phyloP scores from a whole-genome alignment of 2,329 filamentous ascomycete genomes.

The Epichloe hybrida region DNA sequence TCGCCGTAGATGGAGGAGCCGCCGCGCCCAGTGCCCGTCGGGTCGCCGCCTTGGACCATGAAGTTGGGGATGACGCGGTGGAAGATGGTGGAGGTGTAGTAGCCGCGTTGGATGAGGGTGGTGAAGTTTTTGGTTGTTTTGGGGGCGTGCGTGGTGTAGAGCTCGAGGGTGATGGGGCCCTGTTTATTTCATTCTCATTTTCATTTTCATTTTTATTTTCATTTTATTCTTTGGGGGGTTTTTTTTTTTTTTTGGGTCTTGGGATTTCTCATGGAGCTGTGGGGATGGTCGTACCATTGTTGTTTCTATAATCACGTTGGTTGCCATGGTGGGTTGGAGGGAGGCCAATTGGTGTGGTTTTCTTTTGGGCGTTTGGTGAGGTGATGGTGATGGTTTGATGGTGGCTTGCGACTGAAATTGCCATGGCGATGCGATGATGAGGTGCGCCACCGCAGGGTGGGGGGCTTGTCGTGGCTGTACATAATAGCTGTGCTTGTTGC shows the following conservation, averaged over 20 bases:
- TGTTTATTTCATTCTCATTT: conserved; percentile 19
- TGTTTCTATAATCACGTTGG: conserved; percentile 69
- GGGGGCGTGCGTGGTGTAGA: conserved; percentile 81
- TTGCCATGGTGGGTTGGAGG: conserved; percentile 44
- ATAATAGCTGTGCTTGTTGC: background rate
- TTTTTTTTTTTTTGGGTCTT: too few relatives aligned
- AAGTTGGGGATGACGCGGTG: conserved; percentile 93
- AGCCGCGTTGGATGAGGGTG: conserved; percentile 65
- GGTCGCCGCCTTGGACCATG: conserved; percentile 93
- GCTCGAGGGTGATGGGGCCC: conserved; percentile 76
- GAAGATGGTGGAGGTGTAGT: conserved; percentile 78
- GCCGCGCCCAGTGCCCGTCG: conserved; percentile 83
- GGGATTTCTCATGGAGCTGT: background rate
- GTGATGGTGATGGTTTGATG: background rate
- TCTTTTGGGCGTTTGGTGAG: background rate
- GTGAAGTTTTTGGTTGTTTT: conserved; percentile 81
- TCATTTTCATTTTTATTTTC: too few relatives aligned
- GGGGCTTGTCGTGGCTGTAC: too few relatives aligned
- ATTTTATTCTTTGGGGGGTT: too few relatives aligned
- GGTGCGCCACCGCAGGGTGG: too few relatives aligned
- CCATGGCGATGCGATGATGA: too few relatives aligned
- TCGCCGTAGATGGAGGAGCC: conserved; percentile 84
- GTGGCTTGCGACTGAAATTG: background rate
- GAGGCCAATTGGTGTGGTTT: background rate
- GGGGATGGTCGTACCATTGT: conserved; percentile 51